These are phyloP conservation scores for Chrysoporthe cubensis DNA, from an alignment of 2,329 filamentous ascomycete genomes.

Conservation along the genomic window DNA sequence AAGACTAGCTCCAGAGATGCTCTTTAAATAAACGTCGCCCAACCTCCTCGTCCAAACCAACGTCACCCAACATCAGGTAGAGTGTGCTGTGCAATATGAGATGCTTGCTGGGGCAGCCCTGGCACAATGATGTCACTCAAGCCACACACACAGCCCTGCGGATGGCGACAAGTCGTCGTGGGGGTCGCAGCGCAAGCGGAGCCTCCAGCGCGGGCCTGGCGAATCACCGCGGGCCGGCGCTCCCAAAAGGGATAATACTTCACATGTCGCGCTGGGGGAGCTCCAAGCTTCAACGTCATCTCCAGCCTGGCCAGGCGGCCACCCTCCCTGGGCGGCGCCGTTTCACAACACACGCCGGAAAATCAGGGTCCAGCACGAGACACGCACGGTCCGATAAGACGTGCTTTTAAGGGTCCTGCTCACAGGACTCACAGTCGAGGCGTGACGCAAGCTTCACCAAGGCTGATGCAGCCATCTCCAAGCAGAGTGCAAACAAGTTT, in stretches of 20 bases:
- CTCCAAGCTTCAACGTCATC: background rate
- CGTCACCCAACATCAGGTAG: background rate
- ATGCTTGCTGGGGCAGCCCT: background rate
- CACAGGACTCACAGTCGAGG: background rate
- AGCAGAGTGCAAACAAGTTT: too few species aligned
- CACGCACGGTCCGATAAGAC: background rate
- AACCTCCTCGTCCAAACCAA: background rate
- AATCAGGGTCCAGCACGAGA: background rate
- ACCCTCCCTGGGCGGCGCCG: background rate
- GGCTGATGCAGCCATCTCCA: background rate
- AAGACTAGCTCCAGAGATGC: background rate
- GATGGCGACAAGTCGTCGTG: background rate
- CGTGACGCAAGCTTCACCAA: background rate
- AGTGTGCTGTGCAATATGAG: background rate
- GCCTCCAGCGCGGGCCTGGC: background rate
- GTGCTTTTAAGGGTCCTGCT: background rate
- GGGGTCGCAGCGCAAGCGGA: background rate
- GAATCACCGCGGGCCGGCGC: background rate
- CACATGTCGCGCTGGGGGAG: background rate
- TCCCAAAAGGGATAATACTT: background rate
- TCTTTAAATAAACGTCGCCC: background rate
- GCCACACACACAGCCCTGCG: conserved; percentile 14
- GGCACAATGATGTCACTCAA: conserved; percentile 21
- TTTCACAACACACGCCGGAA: background rate
- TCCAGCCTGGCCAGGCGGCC: too few species aligned